Evolutionary conservation across 352 stramenopile genomes (phyloP), one percentile per base, ranked within the genome.

Genomic region (Phytophthora niederhauseri): DNA sequence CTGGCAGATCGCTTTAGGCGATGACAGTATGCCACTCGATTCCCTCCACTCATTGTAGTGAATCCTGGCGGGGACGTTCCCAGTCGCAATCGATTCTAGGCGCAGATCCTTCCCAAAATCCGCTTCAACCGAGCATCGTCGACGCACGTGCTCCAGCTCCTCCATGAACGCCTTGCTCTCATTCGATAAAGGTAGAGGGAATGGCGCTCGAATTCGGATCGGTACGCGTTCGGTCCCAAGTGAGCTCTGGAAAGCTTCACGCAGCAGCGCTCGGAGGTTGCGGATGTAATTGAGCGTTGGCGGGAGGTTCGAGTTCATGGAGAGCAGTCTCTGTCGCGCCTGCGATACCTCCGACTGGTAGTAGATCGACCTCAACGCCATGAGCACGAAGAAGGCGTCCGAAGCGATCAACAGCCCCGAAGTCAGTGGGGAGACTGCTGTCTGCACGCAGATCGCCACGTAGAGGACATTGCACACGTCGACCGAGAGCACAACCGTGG

Each of bases 381-480:
- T 7, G 17, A 66, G 0, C 6, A 57, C 43, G 50, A 51, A 43
- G 28, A 61, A 50, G 19, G 2, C 24, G 15, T 73, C 66, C 1
- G 54, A 50, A 1, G n/a, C n/a, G 9, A 69, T 55, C 22, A 71
- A 51, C 1, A 71, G 0, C 1, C 24, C 6, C 0, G 46, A 67
- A 14, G 57, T 61, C 4, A 62, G 8, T 2, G 31, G 12, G 0
- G 59, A 72, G 0, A n/a, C 54, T 0, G 68, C 28, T 12, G 50
- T 66, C 28, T 72, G 64, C 69, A 80, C 68, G 55, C 64, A 77
- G 9, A 63, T 68, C 0, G 54, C 54, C 2, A 70, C 59, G 34
- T 72, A 77, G 6, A 78, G 28, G 3, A 70, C 73, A 43, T 73
- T 73, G 49, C 67, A 77, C 0, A 74, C 45, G 6, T 75, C 73